Base-by-base conservation (phyloP, 192 early-diverging fungal species). In the Backusella westeae region DNA sequence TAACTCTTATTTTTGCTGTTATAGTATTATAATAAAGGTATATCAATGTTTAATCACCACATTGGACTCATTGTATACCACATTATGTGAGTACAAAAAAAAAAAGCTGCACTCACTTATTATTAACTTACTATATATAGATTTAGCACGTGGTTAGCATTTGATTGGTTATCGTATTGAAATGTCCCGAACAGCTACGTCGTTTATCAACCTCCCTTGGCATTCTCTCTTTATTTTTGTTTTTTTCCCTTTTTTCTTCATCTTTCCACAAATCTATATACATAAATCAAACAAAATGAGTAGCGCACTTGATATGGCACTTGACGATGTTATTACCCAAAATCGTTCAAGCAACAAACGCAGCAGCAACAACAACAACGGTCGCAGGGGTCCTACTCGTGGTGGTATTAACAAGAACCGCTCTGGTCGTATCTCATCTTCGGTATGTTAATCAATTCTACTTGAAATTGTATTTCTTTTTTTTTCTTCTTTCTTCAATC, bases 221-320 rank as follows among this genome's bases (percentile, higher is more conserved):
- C 56, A 63, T 63, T 59, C 56, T 12, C 23, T 29, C 0, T 29
- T 29, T 29, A 29, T 23, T 26, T 63, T 63, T 23, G 23, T 63
- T 63, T 59, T 26, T 26, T 63, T 29, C 26, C 56, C 10, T 63
- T 63, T 63, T 63, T 29, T 63, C 56, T 63, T 29, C 46, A 49
- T 63, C 23, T 63, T 63, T 63, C 8, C 56, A 63, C 56, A 63
- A 59, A 63, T 29, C 21, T 29, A 63, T 3, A 63, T 6, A 68
- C 29, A 35, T 32, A 34, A 67, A 32, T 9, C 17, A 67, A 17
- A 29, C 23, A 71, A 49, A 71, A 71, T 71, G 70, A 71, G 70
- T 71, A 56, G 56, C 17, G 72, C 73, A 41, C 73, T 79, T 19
- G 77, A 79, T 75, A 79, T 79, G 77, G 72, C 77, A 71, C 73